Conservation (phyloP, 306 rosid genomes). For the Quercus bicolor region DNA sequence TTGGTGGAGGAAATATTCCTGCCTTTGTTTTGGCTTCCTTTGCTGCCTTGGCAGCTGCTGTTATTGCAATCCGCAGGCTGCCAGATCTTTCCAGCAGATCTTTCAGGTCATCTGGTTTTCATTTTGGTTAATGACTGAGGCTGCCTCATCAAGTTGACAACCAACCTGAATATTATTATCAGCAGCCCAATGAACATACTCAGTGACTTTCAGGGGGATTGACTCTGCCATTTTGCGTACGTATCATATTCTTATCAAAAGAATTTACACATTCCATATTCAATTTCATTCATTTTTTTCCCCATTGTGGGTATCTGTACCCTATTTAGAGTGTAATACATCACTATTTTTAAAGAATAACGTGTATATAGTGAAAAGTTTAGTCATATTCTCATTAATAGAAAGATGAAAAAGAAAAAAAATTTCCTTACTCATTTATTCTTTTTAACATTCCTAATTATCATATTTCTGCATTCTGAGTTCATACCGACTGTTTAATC, state of each 20-base stretch:
- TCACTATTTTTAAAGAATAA: constrained; percentile 27
- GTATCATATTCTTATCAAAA: constrained; percentile 27
- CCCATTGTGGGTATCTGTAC: constrained; percentile 42
- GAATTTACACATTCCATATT: constrained; percentile 32
- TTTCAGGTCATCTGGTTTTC: constrained; percentile 65
- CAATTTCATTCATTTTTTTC: constrained; percentile 63
- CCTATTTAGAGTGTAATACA: constrained; percentile 38
- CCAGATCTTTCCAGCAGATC: constrained; percentile 55
- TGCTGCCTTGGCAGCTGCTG: constrained; percentile 68
- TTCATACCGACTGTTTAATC: not conserved
- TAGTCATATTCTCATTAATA: not conserved
- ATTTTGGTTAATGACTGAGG: constrained; percentile 49
- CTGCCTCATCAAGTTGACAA: constrained; percentile 11
- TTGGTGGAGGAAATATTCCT: constrained; percentile 88
- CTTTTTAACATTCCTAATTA: not conserved
- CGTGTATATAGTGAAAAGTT: constrained; percentile 28
- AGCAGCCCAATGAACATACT: constrained; percentile 22
- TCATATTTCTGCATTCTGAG: not conserved
- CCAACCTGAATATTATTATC: constrained; percentile 25
- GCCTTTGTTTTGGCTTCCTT: constrained; percentile 88
- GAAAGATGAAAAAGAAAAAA: not conserved
- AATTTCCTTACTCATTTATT: not conserved
- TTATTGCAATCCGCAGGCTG: constrained; percentile 61
- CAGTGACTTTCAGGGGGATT: constrained; percentile 19
- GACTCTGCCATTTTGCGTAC: constrained; percentile 16